These are phyloP conservation scores for Cardamine resedifolia DNA, from an alignment of 345 rosid species.

Conservation along the genomic window DNA sequence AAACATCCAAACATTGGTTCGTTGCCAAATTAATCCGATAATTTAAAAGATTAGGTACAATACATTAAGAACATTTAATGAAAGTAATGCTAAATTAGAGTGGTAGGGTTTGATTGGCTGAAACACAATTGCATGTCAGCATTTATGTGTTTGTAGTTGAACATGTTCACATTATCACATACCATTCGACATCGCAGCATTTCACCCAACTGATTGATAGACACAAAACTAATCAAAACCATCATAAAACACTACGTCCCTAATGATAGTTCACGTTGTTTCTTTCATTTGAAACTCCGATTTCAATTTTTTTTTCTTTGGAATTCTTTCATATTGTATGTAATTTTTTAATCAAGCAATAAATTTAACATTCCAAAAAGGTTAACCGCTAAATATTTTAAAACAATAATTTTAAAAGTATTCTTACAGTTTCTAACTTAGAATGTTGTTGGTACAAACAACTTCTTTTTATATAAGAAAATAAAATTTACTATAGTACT, in stretches of 20 bases:
- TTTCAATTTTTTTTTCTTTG: too few relatives aligned
- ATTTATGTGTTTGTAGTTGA: background rate
- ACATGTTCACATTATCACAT: background rate
- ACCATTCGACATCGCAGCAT: background rate
- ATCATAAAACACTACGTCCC: background rate
- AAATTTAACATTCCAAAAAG: background rate
- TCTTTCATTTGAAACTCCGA: background rate
- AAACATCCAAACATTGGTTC: background rate
- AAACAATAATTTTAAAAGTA: background rate
- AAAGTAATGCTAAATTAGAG: background rate
- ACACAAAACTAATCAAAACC: background rate
- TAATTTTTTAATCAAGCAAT: background rate
- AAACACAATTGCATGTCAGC: background rate
- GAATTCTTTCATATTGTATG: background rate
- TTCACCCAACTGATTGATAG: background rate
- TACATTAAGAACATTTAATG: slow-evolving; percentile 6
- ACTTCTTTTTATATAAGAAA: background rate
- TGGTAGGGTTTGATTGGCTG: background rate
- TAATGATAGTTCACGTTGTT: background rate
- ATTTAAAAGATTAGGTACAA: background rate
- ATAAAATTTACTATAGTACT: background rate
- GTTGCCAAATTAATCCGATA: slow-evolving; percentile 9
- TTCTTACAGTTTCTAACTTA: background rate
- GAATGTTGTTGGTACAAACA: background rate
- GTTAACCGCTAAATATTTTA: background rate